These are phyloP conservation scores for Xylariaceae sp. DNA, from an alignment of 2,329 filamentous ascomycete species.

Conservation along the genomic window DNA sequence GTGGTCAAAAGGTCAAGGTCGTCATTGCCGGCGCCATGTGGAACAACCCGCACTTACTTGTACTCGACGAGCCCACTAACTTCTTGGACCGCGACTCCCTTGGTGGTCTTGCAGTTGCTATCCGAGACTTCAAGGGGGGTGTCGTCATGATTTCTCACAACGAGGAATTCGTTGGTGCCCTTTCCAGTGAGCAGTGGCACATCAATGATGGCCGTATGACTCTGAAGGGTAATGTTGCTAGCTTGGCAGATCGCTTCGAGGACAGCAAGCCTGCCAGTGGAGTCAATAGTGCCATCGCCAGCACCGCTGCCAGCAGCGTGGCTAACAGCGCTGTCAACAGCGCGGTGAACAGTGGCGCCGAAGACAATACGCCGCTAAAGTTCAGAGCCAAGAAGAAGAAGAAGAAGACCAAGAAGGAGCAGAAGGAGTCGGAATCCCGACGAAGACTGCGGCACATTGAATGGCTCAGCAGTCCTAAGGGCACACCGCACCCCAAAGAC, in stretches of 20 bases:
- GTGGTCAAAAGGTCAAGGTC: constrained; percentile 98
- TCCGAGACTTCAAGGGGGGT: constrained; percentile 96
- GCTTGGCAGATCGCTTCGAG: constrained; percentile 81
- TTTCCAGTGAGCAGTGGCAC: constrained; percentile 96
- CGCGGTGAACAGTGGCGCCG: constrained; percentile 75
- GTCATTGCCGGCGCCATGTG: constrained; percentile 95
- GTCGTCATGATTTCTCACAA: constrained; percentile 99
- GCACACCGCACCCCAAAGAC: constrained; percentile 71
- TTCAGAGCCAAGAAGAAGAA: constrained; percentile 93
- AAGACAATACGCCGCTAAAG: constrained; percentile 77
- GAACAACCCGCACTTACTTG: constrained; percentile 97
- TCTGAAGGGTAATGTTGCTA: constrained; percentile 72
- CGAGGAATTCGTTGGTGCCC: constrained; percentile 94
- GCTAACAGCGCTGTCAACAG: constrained; percentile 54
- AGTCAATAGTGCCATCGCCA: constrained; percentile 53
- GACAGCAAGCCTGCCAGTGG: constrained; percentile 50
- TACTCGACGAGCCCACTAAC: constrained; percentile 98
- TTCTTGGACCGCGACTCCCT: constrained; percentile 98
- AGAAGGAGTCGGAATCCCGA: constrained; percentile 89
- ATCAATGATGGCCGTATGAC: constrained; percentile 84
- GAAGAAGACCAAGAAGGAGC: constrained; percentile 95
- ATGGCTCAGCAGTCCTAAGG: constrained; percentile 82
- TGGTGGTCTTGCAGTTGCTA: constrained; percentile 93
- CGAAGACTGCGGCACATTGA: constrained; percentile 81
- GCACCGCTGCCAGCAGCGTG: constrained; percentile 45